phyloP scores from a whole-genome alignment of 345 rosid species.

The Raphanus sativus region DNA sequence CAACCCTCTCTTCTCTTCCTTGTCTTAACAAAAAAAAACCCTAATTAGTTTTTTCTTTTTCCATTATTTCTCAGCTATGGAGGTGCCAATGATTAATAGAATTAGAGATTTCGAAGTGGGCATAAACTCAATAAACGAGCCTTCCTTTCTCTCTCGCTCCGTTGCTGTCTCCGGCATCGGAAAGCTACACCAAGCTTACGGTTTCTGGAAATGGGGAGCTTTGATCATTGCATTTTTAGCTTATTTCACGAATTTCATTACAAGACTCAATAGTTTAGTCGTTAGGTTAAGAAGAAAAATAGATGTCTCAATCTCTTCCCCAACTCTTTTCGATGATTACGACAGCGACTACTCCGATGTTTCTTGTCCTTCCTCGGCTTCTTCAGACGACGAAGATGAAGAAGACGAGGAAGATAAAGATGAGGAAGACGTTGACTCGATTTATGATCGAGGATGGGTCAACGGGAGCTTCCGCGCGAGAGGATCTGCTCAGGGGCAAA shows the following conservation, averaged over 20 bases:
- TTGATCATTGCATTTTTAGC: conserved; percentile 64
- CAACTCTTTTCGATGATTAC: conserved; percentile 33
- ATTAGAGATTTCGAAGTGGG: conserved; percentile 57
- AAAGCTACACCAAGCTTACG: conserved; percentile 43
- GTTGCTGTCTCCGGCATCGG: conserved; percentile 44
- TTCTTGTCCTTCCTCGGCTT: conserved; percentile 36
- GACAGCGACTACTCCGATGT: conserved; percentile 50
- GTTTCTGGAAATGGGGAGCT: conserved; percentile 86
- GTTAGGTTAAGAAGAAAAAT: conserved; percentile 42
- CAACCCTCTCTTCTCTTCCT: not conserved
- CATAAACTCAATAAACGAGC: conserved; percentile 44
- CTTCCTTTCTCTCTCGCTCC: conserved; percentile 48
- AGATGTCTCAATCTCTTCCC: conserved; percentile 21
- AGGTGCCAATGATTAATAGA: conserved; percentile 63
- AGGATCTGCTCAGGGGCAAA: conserved; percentile 43
- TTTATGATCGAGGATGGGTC: conserved; percentile 18
- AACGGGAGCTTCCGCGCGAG: conserved; percentile 47
- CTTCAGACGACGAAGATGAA: conserved; percentile 38
- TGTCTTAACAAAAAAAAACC: conserved; percentile 8
- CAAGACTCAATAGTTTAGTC: conserved; percentile 48
- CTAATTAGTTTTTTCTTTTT: not conserved
- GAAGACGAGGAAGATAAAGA: not conserved
- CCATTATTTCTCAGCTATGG: conserved; percentile 42
- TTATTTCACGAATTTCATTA: conserved; percentile 54
- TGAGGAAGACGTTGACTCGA: conserved; percentile 11